These are phyloP conservation scores for Benincasa hispida DNA, from an alignment of 306 rosid genomes.

Conservation along the genomic window DNA sequence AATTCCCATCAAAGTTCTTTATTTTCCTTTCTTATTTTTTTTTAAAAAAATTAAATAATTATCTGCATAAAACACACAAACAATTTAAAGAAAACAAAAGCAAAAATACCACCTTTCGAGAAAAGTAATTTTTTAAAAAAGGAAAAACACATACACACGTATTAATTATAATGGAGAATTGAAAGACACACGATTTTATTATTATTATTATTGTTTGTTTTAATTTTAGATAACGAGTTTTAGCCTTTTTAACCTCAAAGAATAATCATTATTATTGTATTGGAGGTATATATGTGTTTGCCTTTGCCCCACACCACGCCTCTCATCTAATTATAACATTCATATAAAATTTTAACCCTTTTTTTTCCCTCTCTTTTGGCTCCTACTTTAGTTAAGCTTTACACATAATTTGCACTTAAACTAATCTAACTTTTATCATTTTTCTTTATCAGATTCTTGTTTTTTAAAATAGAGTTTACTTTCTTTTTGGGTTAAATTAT, in stretches of 20 bases:
- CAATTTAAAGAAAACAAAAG: not conserved
- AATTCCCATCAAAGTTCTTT: not conserved
- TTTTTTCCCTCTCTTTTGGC: not conserved
- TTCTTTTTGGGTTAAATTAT: not conserved
- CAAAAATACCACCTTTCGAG: not conserved
- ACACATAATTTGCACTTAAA: conserved; percentile 2
- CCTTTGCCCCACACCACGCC: not conserved
- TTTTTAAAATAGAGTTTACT: not conserved
- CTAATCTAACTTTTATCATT: not conserved
- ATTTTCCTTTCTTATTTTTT: not conserved
- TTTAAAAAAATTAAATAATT: not conserved
- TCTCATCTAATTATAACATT: not conserved
- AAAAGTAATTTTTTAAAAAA: too few relatives aligned
- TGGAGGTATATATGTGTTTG: not conserved
- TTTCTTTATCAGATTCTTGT: not conserved
- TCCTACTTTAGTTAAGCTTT: conserved; percentile 4
- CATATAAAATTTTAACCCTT: not conserved
- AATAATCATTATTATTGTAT: not conserved
- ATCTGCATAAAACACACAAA: not conserved
- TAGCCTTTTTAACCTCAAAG: not conserved
- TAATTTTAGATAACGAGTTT: not conserved
- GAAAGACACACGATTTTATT: not conserved
- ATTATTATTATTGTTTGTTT: too few relatives aligned
- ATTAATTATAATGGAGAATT: not conserved
- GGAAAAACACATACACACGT: too few relatives aligned